Evolutionary conservation across 106 monocot genomes (phyloP).

Genomic region (Chionographis japonica): DNA sequence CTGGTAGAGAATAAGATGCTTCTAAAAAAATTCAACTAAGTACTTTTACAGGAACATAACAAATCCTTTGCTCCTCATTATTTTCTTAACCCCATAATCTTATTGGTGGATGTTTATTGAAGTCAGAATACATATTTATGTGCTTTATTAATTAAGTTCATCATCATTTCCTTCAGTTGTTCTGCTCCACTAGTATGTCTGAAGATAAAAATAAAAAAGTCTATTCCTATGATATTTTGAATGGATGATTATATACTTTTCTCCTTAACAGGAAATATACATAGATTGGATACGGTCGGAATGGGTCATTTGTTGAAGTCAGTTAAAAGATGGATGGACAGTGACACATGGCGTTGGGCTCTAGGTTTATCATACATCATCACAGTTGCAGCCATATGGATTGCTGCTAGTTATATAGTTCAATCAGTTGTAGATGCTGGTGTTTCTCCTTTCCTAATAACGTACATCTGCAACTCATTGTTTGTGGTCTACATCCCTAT

Average conservation of each 20-base stretch:
- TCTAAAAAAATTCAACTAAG: too few relatives aligned
- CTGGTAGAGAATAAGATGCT: too few relatives aligned
- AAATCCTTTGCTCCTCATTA: too few relatives aligned
- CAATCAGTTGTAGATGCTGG: slow-evolving; percentile 86
- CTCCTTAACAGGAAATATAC: slow-evolving; percentile 6
- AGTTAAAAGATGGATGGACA: not conserved
- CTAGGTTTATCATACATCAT: slow-evolving; percentile 73
- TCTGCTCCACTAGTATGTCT: too few relatives aligned
- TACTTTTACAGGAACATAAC: too few relatives aligned
- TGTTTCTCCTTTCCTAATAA: slow-evolving; percentile 86
- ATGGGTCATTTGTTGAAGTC: slow-evolving; percentile 9
- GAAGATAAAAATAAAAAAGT: too few relatives aligned
- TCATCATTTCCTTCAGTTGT: too few relatives aligned
- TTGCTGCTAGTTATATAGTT: slow-evolving; percentile 90
- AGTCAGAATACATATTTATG: too few relatives aligned
- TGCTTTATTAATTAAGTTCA: too few relatives aligned
- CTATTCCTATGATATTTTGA: too few relatives aligned
- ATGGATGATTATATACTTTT: not conserved
- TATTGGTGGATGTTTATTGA: too few relatives aligned
- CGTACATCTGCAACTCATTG: slow-evolving; percentile 89
- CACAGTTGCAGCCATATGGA: slow-evolving; percentile 87
- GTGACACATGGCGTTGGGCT: slow-evolving; percentile 59
- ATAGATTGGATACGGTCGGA: slow-evolving; percentile 4
- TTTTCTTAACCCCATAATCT: too few relatives aligned
- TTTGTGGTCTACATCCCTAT: slow-evolving; percentile 85